Base-by-base conservation (phyloP, 139 green algal genomes). In the Diplosphaera chodatii region DNA sequence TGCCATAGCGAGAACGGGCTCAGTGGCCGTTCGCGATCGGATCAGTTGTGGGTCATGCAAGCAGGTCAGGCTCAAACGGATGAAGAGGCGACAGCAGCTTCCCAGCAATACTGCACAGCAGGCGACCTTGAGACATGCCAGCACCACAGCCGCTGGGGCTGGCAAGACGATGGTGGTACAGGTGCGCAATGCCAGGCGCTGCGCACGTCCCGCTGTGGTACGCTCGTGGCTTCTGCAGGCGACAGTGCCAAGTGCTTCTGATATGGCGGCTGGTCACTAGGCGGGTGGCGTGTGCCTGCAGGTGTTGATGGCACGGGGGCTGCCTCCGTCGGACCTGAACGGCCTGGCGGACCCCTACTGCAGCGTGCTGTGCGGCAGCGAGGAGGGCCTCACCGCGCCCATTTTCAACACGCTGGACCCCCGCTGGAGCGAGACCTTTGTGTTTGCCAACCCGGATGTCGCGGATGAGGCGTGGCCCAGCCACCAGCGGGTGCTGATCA, bases 291-390 rank as follows among this genome's bases (percentile, higher is more conserved):
- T 10, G 37, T 48, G 37, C 10, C 8, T 6, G 37, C 37, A 48
- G 31, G 66, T 82, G 22, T 31, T 82, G 31, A 29, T 25, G 16
- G 77, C 77, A 18, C 34, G 62, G 4, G 55, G 67, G 8, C 65
- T 82, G 27, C 63, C 40, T 0, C 63, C 74, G 0, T 66, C 75
- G 4, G 77, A 82, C 28, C 65, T 63, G 8, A 82, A 82, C 34
- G 72, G 72, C 22, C 29, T 70, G 66, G 41, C 66, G 15, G 77
- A 82, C 40, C 77, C 77, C 10, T 82, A 82, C 70, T 79, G 56
- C 25, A 3, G 82, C 15, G 67, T 81, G 21, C 55, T 56, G n/a
- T 37, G 77, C 18, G 75, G 69, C 15, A 32, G 1, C 29, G 25
- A 73, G 59, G 59, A 63, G 30, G 63, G 55, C 28, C 82, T 56